These are phyloP conservation scores for Albizia julibrissin DNA, from an alignment of 306 rosid genomes.

Conservation along the genomic window DNA sequence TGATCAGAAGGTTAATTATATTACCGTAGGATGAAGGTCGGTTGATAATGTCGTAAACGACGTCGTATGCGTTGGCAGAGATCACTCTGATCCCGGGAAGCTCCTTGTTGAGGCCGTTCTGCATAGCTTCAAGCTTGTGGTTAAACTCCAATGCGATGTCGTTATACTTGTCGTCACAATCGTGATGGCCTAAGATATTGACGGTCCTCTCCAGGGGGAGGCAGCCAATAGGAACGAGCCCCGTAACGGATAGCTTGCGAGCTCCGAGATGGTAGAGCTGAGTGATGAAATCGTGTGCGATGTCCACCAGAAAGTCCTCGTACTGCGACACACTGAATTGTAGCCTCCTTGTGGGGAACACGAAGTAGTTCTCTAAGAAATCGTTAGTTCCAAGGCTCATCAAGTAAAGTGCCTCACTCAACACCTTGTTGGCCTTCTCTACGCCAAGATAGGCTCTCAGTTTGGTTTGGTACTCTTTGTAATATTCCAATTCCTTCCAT, in stretches of 20 bases:
- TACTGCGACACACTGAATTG: constrained; percentile 42
- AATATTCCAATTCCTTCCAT: constrained; percentile 48
- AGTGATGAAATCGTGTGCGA: neutral
- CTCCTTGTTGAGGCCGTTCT: neutral
- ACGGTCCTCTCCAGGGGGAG: constrained; percentile 6
- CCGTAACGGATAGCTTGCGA: neutral
- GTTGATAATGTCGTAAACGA: neutral
- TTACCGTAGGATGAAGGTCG: neutral
- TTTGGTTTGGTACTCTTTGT: constrained; percentile 46
- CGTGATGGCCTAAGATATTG: neutral
- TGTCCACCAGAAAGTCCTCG: constrained; percentile 12
- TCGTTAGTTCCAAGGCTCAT: constrained; percentile 56
- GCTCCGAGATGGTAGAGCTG: neutral
- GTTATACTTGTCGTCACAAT: neutral
- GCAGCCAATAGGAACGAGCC: constrained; percentile 2
- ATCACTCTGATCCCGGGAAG: neutral
- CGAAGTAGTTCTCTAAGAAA: constrained; percentile 41
- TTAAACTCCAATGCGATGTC: constrained; percentile 16
- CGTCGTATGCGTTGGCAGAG: neutral
- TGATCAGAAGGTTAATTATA: neutral
- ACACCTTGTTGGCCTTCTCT: constrained; percentile 34
- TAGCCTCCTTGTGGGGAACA: constrained; percentile 25
- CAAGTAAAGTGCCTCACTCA: constrained; percentile 41
- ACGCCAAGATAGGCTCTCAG: constrained; percentile 38
- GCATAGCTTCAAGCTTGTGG: neutral